phyloP scores from a whole-genome alignment of 164 flowering plant species.

The Stephania japonica region DNA sequence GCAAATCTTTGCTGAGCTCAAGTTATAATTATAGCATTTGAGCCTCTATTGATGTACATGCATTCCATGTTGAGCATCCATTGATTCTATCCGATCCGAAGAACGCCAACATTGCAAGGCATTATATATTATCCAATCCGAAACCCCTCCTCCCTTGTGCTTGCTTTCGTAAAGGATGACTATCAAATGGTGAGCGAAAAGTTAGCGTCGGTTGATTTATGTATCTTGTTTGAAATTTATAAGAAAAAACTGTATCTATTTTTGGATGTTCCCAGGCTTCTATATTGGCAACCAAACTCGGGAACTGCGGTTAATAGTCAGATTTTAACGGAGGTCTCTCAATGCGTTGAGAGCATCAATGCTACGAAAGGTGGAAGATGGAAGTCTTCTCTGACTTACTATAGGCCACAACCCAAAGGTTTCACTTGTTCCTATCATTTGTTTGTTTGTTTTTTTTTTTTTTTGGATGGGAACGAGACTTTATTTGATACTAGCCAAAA shows the following conservation, averaged over 20 bases:
- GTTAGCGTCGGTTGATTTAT: neutral
- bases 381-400: conserved; percentile 67
- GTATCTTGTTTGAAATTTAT: neutral
- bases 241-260: neutral
- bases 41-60: too few relatives aligned
- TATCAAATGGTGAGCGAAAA: conserved; percentile 31
- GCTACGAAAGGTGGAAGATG: conserved; percentile 80
- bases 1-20: too few relatives aligned
- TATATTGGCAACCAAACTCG: conserved; percentile 84
- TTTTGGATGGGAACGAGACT: too few relatives aligned
- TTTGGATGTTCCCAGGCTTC: conserved; percentile 44
- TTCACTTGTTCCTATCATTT: neutral
- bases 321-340: conserved; percentile 68
- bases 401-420: conserved; percentile 65
- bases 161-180: conserved; percentile 22
- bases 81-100: too few relatives aligned
- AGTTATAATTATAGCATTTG: too few relatives aligned
- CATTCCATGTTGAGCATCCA: too few relatives aligned
- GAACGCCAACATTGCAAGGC: too few relatives aligned
- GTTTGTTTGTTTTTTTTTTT: too few relatives aligned
- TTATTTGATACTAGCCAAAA: too few relatives aligned
- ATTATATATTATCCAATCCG: too few relatives aligned
- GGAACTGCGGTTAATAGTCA: conserved; percentile 73
- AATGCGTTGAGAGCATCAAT: conserved; percentile 73
- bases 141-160: neutral